Evolutionary conservation across 352 stramenopile genomes (phyloP).

Genomic region (Lagenidium giganteum): DNA sequence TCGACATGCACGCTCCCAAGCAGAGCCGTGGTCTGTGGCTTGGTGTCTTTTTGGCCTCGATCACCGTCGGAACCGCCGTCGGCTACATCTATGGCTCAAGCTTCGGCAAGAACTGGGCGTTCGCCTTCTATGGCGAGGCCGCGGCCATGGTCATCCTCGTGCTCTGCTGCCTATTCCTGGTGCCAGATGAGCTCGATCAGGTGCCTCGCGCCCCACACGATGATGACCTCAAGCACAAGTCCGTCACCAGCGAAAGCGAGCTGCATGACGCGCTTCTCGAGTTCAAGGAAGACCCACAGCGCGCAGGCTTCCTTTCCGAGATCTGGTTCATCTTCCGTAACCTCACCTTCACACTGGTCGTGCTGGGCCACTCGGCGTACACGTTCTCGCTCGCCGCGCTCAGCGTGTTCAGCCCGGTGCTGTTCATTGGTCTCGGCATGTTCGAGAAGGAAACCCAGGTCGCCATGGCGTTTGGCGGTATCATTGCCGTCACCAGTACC

Average conservation of each 20-base stretch:
- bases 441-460: conserved; percentile 81
- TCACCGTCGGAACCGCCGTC: conserved; percentile 88
- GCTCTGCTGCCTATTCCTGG: conserved; percentile 49
- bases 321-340: conserved; percentile 66
- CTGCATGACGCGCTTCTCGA: conserved; percentile 14
- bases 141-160: conserved; percentile 79
- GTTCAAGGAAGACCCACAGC: neutral
- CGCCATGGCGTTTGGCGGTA: conserved; percentile 81
- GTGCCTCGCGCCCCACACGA: conserved; percentile 23
- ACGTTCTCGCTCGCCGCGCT: conserved; percentile 85
- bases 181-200: conserved; percentile 53
- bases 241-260: conserved; percentile 7
- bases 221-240: conserved; percentile 14
- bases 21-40: conserved; percentile 82
- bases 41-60: conserved; percentile 89
- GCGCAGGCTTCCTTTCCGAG: conserved; percentile 40
- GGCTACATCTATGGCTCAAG: conserved; percentile 89
- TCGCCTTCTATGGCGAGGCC: conserved; percentile 85
- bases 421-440: conserved; percentile 88
- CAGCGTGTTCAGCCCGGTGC: conserved; percentile 81
- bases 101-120: conserved; percentile 68
- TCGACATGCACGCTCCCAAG: conserved; percentile 82
- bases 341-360: conserved; percentile 72
- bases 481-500: conserved; percentile 80
- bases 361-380: conserved; percentile 82